Base-by-base conservation (phyloP, 1,284 basidiomycete genomes). In the Ceratobasidium sp. region DNA sequence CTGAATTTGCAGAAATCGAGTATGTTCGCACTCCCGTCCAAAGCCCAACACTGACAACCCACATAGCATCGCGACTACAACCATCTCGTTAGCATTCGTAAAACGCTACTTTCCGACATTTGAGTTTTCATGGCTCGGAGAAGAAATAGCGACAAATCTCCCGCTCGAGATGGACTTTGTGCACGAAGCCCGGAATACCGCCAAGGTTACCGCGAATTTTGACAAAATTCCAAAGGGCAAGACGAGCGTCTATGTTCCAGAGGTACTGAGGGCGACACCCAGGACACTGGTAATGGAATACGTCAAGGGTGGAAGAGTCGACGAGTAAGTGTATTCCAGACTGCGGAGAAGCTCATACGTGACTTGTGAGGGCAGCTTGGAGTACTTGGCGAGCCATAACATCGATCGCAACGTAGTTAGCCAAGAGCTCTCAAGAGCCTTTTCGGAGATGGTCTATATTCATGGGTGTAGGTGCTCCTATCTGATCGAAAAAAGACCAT, bases 341-440 rank as follows among this genome's bases (percentile, higher is more conserved):
- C n/a, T 53, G 23, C 32, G 41, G 57, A 55, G 45, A 41, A 64
- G 10, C 50, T 32, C 39, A 41, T 10, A n/a, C 32, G 34, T 45
- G 30, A 71, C 69, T 43, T 97, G 99, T 79, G 92, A 98, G 36
- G 21, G n/a, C 30, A 69, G 64, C 80, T 81, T 98, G 69, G 85
- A 85, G 65, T 99, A 94, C 79, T 85, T 99, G 8, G 90, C 92
- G 41, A 82, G 89, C 53, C 86, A 95, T 76, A 85, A 89, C 67
- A 98, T 99, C 77, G 95, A 99, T 81, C 86, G 97, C 69, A 99
- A 98, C 78, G 91, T 92, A 78, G 96, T 98, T 50, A 91, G 94
- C 1, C 83, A 97, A 74, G 96, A 98, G 80, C 83, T 97, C n/a
- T 88, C 91, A 4, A 83, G 90, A 74, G 94, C 97, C 78, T 98